Evolutionary conservation across 331 rosid genomes (phyloP), one percentile per base, ranked within the genome.

Genomic region (Saraca asoca): DNA sequence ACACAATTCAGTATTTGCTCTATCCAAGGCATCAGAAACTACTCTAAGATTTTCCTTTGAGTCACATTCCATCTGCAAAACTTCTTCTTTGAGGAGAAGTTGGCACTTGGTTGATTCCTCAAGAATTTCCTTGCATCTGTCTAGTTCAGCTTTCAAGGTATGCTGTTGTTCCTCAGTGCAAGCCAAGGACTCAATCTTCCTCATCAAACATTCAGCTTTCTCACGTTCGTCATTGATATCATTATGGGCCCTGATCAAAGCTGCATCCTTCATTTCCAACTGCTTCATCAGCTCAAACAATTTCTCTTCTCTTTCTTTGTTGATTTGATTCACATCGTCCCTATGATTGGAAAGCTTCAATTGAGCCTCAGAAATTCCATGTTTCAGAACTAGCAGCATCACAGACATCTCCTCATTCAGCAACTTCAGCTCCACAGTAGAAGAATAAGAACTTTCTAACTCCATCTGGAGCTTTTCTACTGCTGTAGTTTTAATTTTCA

Each of bases 371-470:
- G 72, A 84, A 49, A 93, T 81, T 62, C 80, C 88, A 34, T 69
- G 78, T 50, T 81, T 82, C 66, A 87, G 64, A 68, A 92, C 96
- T 50, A 87, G 71, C 59, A 85, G 64, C 79, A 72, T 82, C 68
- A 83, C 70, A 50, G 85, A 79, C 55, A 83, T 66, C 85, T 87
- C 96, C 76, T 87, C 95, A 51, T 84, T 90, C 77, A 81, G 70
- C 83, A 92, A 70, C 81, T 78, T 74, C 78, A 82, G 72, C 80
- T 85, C 87, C 75, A 84, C 61, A 49, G 55, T 48, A 58, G 70
- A 62, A 72, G 76, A 77, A 43, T 64, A 68, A 66, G 58, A 72
- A 13, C 73, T 71, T 81, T 82, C 96, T 80, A 86, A 76, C 79
- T 74, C 85, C 70, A 53, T 77, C 73, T 55, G 46, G 14, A 91